A percentile compares a stretch with the other conserved stretches of the same genome.
phyloP scores from a whole-genome alignment of 139 green algal genomes.

The Chlorella sp. region DNA sequence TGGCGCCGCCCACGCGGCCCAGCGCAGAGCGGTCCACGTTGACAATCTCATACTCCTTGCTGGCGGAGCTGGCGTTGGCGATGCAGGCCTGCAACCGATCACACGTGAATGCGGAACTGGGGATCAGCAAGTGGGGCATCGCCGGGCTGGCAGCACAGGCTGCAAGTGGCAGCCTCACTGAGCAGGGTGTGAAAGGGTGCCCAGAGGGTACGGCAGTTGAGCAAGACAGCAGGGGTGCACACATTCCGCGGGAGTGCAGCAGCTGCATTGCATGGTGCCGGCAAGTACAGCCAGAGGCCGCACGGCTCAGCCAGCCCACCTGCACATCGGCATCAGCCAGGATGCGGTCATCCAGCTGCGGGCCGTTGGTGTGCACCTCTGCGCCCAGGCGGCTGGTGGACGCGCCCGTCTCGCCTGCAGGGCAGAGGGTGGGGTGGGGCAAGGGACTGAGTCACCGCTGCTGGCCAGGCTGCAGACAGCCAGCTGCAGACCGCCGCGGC shows the following conservation, averaged over 20 bases:
- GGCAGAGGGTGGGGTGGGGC: no score
- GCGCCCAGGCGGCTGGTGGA: constrained; percentile 54
- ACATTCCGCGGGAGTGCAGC: constrained; percentile 52
- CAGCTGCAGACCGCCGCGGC: no score
- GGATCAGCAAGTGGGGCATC: no score
- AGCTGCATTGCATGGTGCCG: no score
- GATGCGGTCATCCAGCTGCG: constrained; percentile 93
- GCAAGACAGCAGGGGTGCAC: no score
- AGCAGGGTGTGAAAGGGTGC: no score
- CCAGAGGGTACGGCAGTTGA: no score
- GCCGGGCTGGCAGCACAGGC: no score
- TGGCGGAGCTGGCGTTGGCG: not conserved
- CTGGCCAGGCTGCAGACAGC: no score
- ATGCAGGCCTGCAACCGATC: constrained; percentile 18
- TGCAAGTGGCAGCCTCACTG: no score
- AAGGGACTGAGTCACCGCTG: no score
- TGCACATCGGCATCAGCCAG: constrained; percentile 86
- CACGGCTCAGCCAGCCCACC: constrained; percentile 18
- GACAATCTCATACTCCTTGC: constrained; percentile 76
- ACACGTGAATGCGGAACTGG: not conserved
- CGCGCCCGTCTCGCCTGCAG: constrained; percentile 32
- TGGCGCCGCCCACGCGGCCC: constrained; percentile 83
- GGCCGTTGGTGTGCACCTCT: constrained; percentile 82
- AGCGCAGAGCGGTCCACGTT: constrained; percentile 89
- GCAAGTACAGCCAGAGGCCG: no score